Base-by-base conservation (phyloP, 78 protist species). In the Dictyostelium firmibasis region DNA sequence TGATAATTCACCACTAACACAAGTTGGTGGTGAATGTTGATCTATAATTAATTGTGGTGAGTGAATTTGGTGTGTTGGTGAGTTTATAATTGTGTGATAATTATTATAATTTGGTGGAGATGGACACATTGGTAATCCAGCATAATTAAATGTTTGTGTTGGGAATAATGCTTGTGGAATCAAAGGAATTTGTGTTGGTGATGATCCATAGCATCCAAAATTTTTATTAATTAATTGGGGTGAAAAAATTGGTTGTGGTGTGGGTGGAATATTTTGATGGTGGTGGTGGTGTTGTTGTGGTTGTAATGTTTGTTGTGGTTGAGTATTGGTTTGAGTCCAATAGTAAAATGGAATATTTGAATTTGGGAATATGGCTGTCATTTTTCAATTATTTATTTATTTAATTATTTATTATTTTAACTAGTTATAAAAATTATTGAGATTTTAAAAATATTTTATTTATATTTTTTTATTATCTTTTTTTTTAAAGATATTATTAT, bases 321-420 rank as follows among this genome's bases (percentile, higher is more conserved):
- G 25, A 4, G 23, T 23, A 23, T n/a, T n/a, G 27, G 74, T 23
- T 20, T 3, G 53, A 13, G 81, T 1, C 53, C 53, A 79, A 44
- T 79, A 79, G 29, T 44, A 79, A 11, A 27, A 27, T 79, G 62
- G 69, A 0, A 20, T 33, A 23, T 38, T 36, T 44, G 84, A 77
- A 41, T 35, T 41, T 77, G 44, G 84, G 3, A 79, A 79, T 44
- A 79, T 36, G 16, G 47, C 60, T 27, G 84, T 36, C 84, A 79
- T 79, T 79, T 79, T 79, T 33, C 36, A 35, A 11, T 13, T 75
- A 27, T 31, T 23, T 47, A 16, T 76, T 72, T 33, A 72, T 72
- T 33, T 29, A n/a, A 14, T 57, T 57, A 20, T 57, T 60, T 18
- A 23, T 60, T 60, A 60, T 60, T 60, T 60, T 23, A 23, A 53